These are phyloP conservation scores for Rubia tinctorum DNA, from an alignment of 305 asterid species.

Conservation along the genomic window DNA sequence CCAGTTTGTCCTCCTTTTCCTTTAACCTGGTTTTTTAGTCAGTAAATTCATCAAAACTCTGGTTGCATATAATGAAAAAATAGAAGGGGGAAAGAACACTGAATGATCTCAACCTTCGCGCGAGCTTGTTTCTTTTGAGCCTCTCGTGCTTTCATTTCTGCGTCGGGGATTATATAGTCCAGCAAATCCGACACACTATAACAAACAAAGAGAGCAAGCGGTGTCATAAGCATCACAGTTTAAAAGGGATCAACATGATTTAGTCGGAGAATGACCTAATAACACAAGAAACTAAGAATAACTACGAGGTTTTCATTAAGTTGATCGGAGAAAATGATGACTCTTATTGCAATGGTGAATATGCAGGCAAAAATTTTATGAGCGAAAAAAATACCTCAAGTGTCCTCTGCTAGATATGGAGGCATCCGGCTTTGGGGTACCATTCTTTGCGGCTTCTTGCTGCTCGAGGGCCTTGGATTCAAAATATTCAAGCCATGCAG, in stretches of 20 bases:
- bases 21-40: conserved; percentile 49
- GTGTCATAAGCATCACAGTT: neutral
- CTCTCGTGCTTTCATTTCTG: conserved; percentile 52
- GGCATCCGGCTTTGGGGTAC: conserved; percentile 94
- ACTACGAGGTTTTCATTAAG: neutral
- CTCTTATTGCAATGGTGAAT: conserved; percentile 1
- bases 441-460: conserved; percentile 98
- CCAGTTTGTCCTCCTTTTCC: conserved; percentile 59
- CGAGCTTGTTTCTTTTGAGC: conserved; percentile 50
- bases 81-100: conserved; percentile 13
- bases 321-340: neutral
- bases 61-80: neutral
- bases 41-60: conserved; percentile 16
- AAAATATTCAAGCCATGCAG: conserved; percentile 98
- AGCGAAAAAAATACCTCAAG: conserved; percentile 51
- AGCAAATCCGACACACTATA: conserved; percentile 96
- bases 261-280: neutral
- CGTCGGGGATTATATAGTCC: conserved; percentile 94
- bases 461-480: conserved; percentile 98
- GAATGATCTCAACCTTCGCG: conserved; percentile 52
- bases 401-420: conserved; percentile 99
- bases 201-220: neutral
- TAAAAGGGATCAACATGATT: neutral
- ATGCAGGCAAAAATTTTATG: neutral
- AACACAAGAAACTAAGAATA: neutral